Percentiles rank a stretch among this genome's conserved stretches.
Conservation (phyloP, 345 rosid species). For the Corchorus capsularis region DNA sequence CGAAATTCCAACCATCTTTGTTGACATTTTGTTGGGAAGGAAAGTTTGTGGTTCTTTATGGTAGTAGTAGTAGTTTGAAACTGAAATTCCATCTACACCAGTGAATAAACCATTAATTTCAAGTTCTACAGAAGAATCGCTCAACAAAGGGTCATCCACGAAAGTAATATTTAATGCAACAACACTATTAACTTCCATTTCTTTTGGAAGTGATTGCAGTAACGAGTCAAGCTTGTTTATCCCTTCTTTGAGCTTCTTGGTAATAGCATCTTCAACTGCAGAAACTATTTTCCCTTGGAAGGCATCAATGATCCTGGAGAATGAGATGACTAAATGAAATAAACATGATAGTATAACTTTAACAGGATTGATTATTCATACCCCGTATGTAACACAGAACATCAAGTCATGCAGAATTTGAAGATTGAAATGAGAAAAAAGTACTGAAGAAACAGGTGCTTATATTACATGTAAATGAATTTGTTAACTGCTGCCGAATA, state of each 20-base stretch:
- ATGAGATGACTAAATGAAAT: not conserved
- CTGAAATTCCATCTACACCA: constrained; percentile 28
- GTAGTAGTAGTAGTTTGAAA: constrained; percentile 22
- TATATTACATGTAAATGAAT: not conserved
- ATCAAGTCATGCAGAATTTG: not conserved
- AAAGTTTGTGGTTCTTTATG: constrained; percentile 22
- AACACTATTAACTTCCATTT: constrained; percentile 40
- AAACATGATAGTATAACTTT: not conserved
- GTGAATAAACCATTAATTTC: constrained; percentile 55
- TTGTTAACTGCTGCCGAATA: not conserved
- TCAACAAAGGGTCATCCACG: constrained; percentile 45
- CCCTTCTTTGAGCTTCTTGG: constrained; percentile 53
- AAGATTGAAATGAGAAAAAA: not conserved
- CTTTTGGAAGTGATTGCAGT: constrained; percentile 69
- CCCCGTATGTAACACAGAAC: not conserved
- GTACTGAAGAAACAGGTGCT: not conserved
- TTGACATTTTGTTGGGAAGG: constrained; percentile 19
- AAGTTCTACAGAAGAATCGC: constrained; percentile 53
- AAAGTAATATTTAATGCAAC: constrained; percentile 70
- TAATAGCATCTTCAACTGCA: constrained; percentile 51
- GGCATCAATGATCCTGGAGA: constrained; percentile 60
- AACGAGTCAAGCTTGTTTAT: constrained; percentile 56
- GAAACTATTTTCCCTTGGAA: constrained; percentile 56
- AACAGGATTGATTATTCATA: not conserved
- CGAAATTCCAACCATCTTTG: constrained; percentile 56